Evolutionary conservation across 768 basidiomycete species (phyloP), one percentile per base, ranked within the genome.

Genomic region (Trichaptum fuscoviolaceum): DNA sequence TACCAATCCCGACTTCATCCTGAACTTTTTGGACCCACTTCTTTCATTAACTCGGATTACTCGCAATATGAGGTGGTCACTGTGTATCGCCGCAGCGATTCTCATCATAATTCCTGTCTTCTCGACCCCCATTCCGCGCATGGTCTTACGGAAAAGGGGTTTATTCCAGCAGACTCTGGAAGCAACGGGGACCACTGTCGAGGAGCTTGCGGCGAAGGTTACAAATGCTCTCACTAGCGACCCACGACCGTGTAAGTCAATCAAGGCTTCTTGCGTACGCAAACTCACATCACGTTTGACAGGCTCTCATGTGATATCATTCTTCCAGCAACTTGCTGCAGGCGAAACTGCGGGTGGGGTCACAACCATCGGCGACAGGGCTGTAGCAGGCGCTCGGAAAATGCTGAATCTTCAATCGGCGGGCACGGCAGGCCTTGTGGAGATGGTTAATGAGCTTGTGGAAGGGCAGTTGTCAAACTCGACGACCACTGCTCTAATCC

Each of bases 361-460:
- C 7, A 65, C 57, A 25, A 58, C 65, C 30, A 61, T 65, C 18
- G 65, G 65, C 30, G 65, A 65, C 65, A 26, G 65, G 23, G 65
- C 65, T 7, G 59, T 65, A 18, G 65, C 59, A 24, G 65, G 65
- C 18, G 65, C 65, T 26, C 57, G 65, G 18, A 65, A 65, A 35
- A 57, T 65, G 25, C 59, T 65, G n/a, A 59, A 59, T 24, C 58
- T 65, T 30, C 57, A 65, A 36, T 27, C 27, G 15, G 57, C 57
- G 57, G 65, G 65, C 23, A 59, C 36, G 35, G 65, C 65, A n/a
- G 65, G 65, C 15, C 65, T 65, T 24, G 65, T 65, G 65, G 36
- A 57, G 25, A 58, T 65, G 65, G 57, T 65, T 34, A 65, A 34
- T 27, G 65, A 58, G n/a, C 58, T 65, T 27, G 35, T 60, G 10